Percentiles rank a stretch among this genome's conserved stretches.
Conservation (phyloP, 192 early-diverging fungal genomes). For the Thamnidium elegans region DNA sequence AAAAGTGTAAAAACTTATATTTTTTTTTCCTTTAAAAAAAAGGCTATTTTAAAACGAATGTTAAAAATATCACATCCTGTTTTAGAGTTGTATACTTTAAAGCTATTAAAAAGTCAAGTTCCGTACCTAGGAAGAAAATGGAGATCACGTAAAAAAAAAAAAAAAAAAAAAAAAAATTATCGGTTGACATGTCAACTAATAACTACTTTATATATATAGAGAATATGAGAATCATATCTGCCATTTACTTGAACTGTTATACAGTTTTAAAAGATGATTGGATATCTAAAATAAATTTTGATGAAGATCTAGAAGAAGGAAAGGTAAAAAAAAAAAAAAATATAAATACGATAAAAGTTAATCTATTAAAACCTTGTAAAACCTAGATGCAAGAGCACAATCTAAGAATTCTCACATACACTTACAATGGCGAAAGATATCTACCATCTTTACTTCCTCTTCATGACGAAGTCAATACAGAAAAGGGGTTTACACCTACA, state of each 20-base stretch:
- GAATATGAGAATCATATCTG: slow-evolving; percentile 80
- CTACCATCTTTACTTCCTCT: slow-evolving; percentile 8
- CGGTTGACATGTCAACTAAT: not conserved
- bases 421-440: slow-evolving; percentile 57
- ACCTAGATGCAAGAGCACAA: slow-evolving; percentile 62
- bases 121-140: slow-evolving; percentile 80
- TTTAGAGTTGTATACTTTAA: slow-evolving; percentile 73
- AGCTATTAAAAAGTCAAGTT: slow-evolving; percentile 77
- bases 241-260: slow-evolving; percentile 63
- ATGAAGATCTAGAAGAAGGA: slow-evolving; percentile 70
- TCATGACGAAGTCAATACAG: not conserved
- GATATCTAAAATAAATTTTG: slow-evolving; percentile 61
- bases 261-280: slow-evolving; percentile 69
- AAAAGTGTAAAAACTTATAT: not conserved
- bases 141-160: slow-evolving; percentile 55
- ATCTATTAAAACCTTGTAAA: slow-evolving; percentile 28
- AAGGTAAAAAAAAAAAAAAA: slow-evolving; percentile 38
- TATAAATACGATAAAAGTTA: too few relatives aligned
- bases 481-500: too few relatives aligned
- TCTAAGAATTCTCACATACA: slow-evolving; percentile 55
- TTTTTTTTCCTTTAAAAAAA: not conserved
- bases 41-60: slow-evolving; percentile 74
- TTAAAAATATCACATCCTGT: slow-evolving; percentile 66
- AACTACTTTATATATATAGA: slow-evolving; percentile 28
- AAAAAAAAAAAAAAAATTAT: not conserved